Base-by-base conservation (phyloP, 305 asterid genomes). In the Euphrasia arctica region DNA sequence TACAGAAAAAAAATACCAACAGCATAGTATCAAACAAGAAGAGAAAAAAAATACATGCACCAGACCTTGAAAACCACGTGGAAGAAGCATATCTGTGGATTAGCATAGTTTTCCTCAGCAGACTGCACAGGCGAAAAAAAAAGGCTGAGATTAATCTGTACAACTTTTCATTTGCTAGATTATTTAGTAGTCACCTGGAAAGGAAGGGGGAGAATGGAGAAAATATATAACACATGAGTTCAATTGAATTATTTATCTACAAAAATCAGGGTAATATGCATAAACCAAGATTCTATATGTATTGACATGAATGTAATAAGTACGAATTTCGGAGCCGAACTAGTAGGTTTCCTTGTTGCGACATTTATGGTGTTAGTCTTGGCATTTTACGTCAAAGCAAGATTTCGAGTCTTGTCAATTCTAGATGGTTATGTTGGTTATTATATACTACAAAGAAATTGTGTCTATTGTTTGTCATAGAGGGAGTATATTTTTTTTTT, bases 21-120 rank as follows among this genome's bases (percentile, higher is more conserved):
- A 29, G 34, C 31, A 31, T 42, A 47, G 11, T 25, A 64, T n/a
- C 58, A 1, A 61, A 13, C 29, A 54, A 58, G 22, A 14, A 64
- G 52, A 64, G 67, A 70, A 32, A 8, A 8, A 6, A 11, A 62
- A 72, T 32, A 66, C 52, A 63, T 52, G 68, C 54, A 13, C 41
- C 34, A 12, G 47, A 83, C 96, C 96, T 91, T 91, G 90, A 91
- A 91, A 69, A 85, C 72, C 73, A 89, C 98, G 34, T 91, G 98
- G 74, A 91, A 91, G 73, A 91, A 85, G 76, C 98, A 91, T 78
- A 91, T 85, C 66, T 78, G 64, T 4, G 96, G 98, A 74, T 91
- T 88, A 47, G 96, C 83, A 72, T 91, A 91, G 70, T 83, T 87
- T 80, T 91, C 95, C 77, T 83, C 95, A 71, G 81, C 79, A 78